These are phyloP conservation scores for Aspergillus puulaauensis DNA, from an alignment of 2,329 filamentous ascomycete genomes.

Conservation along the genomic window DNA sequence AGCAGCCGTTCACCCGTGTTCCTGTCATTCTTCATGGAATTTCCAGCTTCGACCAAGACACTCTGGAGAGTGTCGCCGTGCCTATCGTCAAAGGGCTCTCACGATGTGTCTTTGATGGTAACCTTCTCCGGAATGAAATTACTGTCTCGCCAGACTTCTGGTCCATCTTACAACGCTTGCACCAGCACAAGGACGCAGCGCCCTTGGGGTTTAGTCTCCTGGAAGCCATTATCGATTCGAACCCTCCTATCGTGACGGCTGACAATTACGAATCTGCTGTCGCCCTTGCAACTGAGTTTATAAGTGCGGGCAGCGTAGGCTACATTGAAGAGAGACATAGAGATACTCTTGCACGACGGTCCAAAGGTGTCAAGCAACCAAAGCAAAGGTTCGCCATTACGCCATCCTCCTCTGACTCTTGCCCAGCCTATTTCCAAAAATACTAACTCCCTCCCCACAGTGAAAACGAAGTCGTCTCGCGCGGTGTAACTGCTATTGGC, in stretches of 20 bases:
- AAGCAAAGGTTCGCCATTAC: slow-evolving; percentile 53
- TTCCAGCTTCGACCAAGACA: slow-evolving; percentile 77
- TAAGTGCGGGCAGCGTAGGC: slow-evolving; percentile 74
- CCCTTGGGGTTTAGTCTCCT: slow-evolving; percentile 83
- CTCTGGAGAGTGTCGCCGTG: slow-evolving; percentile 72
- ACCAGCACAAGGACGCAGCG: slow-evolving; percentile 68
- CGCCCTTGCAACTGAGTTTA: slow-evolving; percentile 82
- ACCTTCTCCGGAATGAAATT: slow-evolving; percentile 81
- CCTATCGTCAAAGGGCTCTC: slow-evolving; percentile 77
- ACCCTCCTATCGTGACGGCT: slow-evolving; percentile 80
- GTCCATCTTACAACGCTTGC: slow-evolving; percentile 78
- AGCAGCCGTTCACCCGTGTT: slow-evolving; percentile 86
- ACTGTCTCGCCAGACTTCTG: slow-evolving; percentile 98
- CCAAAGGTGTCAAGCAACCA: slow-evolving; percentile 53
- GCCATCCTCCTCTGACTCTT: slow-evolving; percentile 7
- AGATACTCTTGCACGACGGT: slow-evolving; percentile 54
- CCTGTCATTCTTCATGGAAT: slow-evolving; percentile 90
- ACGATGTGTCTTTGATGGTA: slow-evolving; percentile 74
- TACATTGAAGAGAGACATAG: slow-evolving; percentile 68
- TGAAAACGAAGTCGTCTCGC: slow-evolving; percentile 70
- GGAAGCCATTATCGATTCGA: slow-evolving; percentile 68
- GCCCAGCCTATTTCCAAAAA: not conserved
- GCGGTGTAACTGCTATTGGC: slow-evolving; percentile 77
- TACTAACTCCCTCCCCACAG: slow-evolving; percentile 37
- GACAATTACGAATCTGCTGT: slow-evolving; percentile 95